Conservation (phyloP, 176 grass and related monocot genomes). For the Typha latifolia region DNA sequence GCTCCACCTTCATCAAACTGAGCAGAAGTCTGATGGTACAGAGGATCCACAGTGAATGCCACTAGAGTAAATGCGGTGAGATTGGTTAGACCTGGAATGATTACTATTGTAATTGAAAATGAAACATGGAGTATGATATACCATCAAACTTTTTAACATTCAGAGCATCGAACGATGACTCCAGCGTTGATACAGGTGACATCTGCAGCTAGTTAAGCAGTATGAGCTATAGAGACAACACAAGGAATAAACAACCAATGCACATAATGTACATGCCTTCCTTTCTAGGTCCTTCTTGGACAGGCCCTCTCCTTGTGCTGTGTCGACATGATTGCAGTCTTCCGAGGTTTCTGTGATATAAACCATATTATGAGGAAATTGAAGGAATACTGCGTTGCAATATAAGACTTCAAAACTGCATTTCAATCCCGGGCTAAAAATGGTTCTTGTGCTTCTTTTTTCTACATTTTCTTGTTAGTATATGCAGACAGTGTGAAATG, state of each 20-base stretch:
- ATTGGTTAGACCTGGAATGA: constrained; percentile 16
- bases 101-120: not conserved
- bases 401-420: not conserved
- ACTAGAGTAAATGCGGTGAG: constrained; percentile 41
- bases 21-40: constrained; percentile 95
- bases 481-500: no score
- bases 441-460: no score
- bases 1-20: constrained; percentile 99
- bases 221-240: constrained; percentile 18
- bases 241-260: not conserved
- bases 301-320: constrained; percentile 31
- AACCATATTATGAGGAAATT: not conserved
- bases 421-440: no score
- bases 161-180: constrained; percentile 85
- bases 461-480: no score
- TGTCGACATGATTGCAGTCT: constrained; percentile 17
- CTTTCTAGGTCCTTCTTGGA: constrained; percentile 67
- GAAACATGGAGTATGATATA: constrained; percentile 27
- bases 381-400: not conserved
- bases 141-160: constrained; percentile 98
- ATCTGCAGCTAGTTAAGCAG: constrained; percentile 36
- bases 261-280: constrained; percentile 32
- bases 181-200: constrained; percentile 71
- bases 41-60: constrained; percentile 83
- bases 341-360: constrained; percentile 25